A percentile compares a stretch with the other conserved stretches of the same genome.
Conservation (phyloP, 495 filamentous ascomycete species). For the Jackrogersella multiformis region DNA sequence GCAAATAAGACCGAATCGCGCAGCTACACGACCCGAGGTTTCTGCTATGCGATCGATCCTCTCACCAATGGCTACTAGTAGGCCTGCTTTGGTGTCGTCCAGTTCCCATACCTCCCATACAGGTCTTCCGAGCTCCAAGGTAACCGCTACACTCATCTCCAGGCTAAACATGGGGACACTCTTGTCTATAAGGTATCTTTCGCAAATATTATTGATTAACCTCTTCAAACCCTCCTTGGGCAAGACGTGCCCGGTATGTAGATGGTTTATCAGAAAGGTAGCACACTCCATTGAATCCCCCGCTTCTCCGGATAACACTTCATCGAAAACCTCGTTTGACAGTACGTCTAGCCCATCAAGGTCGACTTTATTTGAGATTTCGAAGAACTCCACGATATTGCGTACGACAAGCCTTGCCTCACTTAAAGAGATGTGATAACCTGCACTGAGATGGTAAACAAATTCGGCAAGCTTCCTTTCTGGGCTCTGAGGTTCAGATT, state of each 20-base stretch:
- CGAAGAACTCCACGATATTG: background rate
- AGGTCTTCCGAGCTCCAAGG: constrained; percentile 11
- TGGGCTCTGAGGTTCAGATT: background rate
- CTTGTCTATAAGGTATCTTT: background rate
- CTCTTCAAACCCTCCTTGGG: background rate
- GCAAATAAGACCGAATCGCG: background rate
- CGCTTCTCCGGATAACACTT: background rate
- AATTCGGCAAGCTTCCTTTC: background rate
- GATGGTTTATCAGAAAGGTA: background rate
- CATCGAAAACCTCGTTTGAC: background rate
- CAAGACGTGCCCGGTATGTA: background rate
- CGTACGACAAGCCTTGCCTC: background rate
- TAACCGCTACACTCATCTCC: background rate
- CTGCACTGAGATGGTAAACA: background rate
- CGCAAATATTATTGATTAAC: background rate
- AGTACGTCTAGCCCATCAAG: background rate
- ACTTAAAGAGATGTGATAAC: background rate
- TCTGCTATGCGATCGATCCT: background rate
- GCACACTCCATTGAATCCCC: background rate
- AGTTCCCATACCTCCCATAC: constrained; percentile 8
- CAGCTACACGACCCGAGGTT: background rate
- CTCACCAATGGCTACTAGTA: background rate
- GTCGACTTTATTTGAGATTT: background rate
- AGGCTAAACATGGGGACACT: background rate
- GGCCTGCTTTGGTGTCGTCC: constrained; percentile 3